Base-by-base conservation (phyloP, 2,329 filamentous ascomycete species). In the Aspergillus quadrilineatus region DNA sequence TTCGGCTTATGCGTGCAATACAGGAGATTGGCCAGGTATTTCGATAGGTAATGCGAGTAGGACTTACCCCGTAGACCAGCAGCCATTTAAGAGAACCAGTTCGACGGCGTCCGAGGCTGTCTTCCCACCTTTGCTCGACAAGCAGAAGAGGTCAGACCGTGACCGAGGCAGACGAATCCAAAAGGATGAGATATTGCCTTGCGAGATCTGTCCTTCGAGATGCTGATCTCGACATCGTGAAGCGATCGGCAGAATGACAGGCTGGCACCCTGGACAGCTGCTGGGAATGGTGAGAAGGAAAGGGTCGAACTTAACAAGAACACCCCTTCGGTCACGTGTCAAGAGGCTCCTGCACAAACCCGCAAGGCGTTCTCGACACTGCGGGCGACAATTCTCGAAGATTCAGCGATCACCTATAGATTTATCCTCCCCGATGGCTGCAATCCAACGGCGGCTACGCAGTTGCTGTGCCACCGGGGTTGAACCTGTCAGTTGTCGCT, bases 401-500 rank as follows among this genome's bases (percentile, higher is more conserved):
- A 57, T 53, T 50, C 43, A 57, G 45, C 34, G 45, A 53, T 28
- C 50, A 14, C 55, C 55, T 57, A 57, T 57, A 37, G 17, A 28
- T 49, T 57, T 15, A 10, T 39, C 44, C 14, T 41, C 34, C n/a
- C 39, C 4, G 29, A 30, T 26, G 37, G 6, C 50, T 49, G 6
- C 3, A 12, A 50, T 32, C 39, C 45, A 57, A 57, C 55, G 39
- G 55, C 50, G 55, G 49, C 41, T 50, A 48, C 14, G 44, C 36
- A 17, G 8, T 12, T 47, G 45, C 50, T 53, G 50, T 53, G 45
- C 55, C 49, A 17, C 50, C 30, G 28, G 15, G 5, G 15, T 32
- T 46, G 29, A 50, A 53, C 55, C 55, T 57, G 55, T 53, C 55
- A 53, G 49, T 57, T 57, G 50, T 57, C 55, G 55, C 55, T 53